Evolutionary conservation across 495 filamentous ascomycete genomes (phyloP).

Genomic region (Daldinia vernicosa): DNA sequence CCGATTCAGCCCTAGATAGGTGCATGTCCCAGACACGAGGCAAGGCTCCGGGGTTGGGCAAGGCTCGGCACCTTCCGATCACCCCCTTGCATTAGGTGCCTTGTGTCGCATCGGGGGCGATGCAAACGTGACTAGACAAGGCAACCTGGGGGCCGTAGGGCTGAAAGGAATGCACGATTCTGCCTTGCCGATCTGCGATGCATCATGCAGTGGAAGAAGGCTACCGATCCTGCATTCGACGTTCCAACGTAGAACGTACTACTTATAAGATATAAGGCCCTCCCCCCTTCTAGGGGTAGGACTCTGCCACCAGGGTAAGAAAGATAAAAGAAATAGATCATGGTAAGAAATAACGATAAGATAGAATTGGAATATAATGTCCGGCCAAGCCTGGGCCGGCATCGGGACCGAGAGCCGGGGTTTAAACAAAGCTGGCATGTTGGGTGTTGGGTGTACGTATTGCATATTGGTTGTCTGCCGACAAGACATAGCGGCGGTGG

Average conservation of each 20-base stretch:
- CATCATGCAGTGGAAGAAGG: slow-evolving; percentile 28
- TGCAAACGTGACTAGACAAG: slow-evolving; percentile 19
- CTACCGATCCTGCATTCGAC: slow-evolving; percentile 21
- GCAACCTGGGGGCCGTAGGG: slow-evolving; percentile 27
- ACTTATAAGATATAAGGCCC: neutral
- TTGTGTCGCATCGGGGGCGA: slow-evolving; percentile 30
- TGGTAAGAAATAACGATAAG: slow-evolving; percentile 17
- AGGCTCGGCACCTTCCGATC: neutral
- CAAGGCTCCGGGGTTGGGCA: slow-evolving; percentile 29
- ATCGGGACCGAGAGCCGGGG: slow-evolving; percentile 12
- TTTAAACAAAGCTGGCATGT: neutral
- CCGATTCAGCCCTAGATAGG: neutral
- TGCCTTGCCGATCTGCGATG: slow-evolving; percentile 31
- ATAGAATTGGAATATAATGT: slow-evolving; percentile 7
- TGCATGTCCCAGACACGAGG: slow-evolving; percentile 21
- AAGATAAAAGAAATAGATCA: slow-evolving; percentile 2
- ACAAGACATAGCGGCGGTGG: slow-evolving; percentile 13
- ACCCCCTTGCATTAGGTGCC: slow-evolving; percentile 17
- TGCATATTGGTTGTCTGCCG: slow-evolving; percentile 18
- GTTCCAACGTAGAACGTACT: slow-evolving; percentile 5
- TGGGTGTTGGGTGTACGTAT: neutral
- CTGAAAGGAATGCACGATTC: slow-evolving; percentile 25
- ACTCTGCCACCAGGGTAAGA: neutral
- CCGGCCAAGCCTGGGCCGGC: neutral
- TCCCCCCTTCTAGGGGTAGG: neutral